Conservation (phyloP, 1,284 basidiomycete genomes). For the Cutaneotrichosporon dermatis region DNA sequence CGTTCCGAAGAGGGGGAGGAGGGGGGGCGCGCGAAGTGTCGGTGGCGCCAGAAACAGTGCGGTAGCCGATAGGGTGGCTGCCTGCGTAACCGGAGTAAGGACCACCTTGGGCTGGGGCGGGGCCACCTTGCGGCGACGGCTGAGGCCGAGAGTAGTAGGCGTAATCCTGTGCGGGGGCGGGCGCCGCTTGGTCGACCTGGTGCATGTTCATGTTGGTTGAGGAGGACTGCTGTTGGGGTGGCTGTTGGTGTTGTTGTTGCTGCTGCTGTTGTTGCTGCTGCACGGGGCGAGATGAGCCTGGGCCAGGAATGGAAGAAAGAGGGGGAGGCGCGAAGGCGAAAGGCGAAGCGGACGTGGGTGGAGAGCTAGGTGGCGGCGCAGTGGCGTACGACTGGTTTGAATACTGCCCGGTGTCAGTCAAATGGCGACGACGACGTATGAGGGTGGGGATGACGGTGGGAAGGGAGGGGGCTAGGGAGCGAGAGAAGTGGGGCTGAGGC, state of each 20-base stretch:
- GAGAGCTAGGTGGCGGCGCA: slow-evolving; percentile 17
- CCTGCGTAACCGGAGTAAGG: slow-evolving; percentile 25
- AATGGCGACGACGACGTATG: too few relatives aligned
- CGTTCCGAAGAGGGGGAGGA: slow-evolving; percentile 19
- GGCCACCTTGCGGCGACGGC: too few relatives aligned
- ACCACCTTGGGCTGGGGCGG: too few relatives aligned
- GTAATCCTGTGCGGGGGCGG: slow-evolving; percentile 18
- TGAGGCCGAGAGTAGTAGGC: slow-evolving; percentile 10
- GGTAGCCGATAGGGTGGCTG: slow-evolving; percentile 36
- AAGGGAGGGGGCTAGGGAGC: too few relatives aligned
- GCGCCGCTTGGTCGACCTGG: slow-evolving; percentile 29
- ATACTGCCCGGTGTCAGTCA: not conserved
- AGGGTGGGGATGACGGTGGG: too few relatives aligned
- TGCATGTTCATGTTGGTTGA: slow-evolving; percentile 20
- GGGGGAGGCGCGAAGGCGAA: slow-evolving; percentile 45
- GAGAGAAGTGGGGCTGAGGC: too few relatives aligned
- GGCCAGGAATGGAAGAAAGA: slow-evolving; percentile 24
- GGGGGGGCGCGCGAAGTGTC: slow-evolving; percentile 26
- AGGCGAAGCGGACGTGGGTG: slow-evolving; percentile 36
- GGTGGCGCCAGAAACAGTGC: slow-evolving; percentile 33
- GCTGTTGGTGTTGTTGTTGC: too few relatives aligned
- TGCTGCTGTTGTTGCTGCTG: not conserved
- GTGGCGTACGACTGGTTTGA: slow-evolving; percentile 4
- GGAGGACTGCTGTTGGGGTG: too few relatives aligned
- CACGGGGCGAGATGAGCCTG: slow-evolving; percentile 24